Evolutionary conservation across 2,329 filamentous ascomycete genomes (phyloP).

Genomic region (Elsinoe necatrix): DNA sequence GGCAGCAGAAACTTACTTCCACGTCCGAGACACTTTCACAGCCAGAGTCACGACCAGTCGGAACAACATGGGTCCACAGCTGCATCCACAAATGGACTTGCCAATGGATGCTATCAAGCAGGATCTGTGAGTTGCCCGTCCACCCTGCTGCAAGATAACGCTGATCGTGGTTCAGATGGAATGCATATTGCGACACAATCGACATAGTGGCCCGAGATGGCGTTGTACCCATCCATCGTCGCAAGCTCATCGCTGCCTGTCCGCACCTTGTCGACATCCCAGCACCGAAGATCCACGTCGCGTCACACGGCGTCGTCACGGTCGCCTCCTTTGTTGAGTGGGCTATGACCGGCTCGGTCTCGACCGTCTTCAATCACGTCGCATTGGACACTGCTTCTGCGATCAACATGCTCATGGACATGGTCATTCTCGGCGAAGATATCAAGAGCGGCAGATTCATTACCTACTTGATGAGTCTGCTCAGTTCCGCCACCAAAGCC

Average conservation of each 20-base stretch:
- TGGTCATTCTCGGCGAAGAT: not conserved
- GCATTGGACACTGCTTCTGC: not conserved
- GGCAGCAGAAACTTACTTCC: no score
- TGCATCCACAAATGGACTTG: no score
- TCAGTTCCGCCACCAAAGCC: not conserved
- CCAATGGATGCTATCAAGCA: no score
- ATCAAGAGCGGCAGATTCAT: not conserved
- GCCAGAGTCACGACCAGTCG: no score
- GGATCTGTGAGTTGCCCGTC: no score
- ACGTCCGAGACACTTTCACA: no score
- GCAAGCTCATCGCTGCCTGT: not conserved
- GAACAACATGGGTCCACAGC: no score
- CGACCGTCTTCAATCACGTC: not conserved
- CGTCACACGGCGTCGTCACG: not conserved
- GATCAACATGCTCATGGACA: not conserved
- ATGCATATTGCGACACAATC: not conserved
- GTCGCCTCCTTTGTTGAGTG: not conserved
- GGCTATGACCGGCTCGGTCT: not conserved
- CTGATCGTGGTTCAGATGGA: not conserved
- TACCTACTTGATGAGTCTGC: not conserved
- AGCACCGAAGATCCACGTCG: not conserved
- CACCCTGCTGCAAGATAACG: no score
- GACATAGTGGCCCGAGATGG: not conserved
- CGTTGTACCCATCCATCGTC: not conserved
- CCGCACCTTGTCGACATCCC: not conserved